Evolutionary conservation across 2,329 filamentous ascomycete genomes (phyloP), one percentile per base, ranked within the genome.

Genomic region (Fusarium circinatum): DNA sequence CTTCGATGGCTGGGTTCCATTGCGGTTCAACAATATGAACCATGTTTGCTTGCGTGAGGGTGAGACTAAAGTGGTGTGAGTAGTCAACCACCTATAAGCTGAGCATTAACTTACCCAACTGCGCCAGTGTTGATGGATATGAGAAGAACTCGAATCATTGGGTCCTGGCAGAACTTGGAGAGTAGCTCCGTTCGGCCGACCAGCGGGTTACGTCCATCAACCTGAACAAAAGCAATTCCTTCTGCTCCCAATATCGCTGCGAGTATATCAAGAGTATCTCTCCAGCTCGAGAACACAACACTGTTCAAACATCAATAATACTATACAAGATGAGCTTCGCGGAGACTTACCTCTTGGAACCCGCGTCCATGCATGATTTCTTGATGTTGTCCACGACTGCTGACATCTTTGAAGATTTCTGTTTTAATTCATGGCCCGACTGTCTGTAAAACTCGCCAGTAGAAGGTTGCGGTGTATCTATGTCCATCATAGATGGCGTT

Each of bases 111-210:
- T 8, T 51, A 34, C 65, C 65, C 65, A 0, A 68, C 54, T 6
- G 65, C 65, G 2, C 65, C 65, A 7, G 65, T 68, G 18, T 60
- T 66, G 3, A 70, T 70, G 4, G 66, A 70, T 47, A 70, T 70
- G 7, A 70, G 6, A 24, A 70, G 68, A 0, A 70, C 54, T 6
- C 44, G 55, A 1, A 70, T 8, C 2, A 3, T 5, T 2, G 42
- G 32, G 11, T 17, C 14, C 7, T 42, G 18, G 5, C 60, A 42
- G 12, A 65, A 70, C 1, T 3, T 20, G 5, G 24, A 8, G 0
- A 70, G 20, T 1, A 65, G 24, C 1, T 39, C 24, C 0, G 59
- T 65, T 11, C 68, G 48, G 1, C 56, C 66, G 0, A 3, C 4
- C 5, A 39, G 6, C 1, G 26, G 47, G 7, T 42, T 32, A 1